phyloP scores from a whole-genome alignment of 1,284 basidiomycete species.

The Trichosporon ovoides region DNA sequence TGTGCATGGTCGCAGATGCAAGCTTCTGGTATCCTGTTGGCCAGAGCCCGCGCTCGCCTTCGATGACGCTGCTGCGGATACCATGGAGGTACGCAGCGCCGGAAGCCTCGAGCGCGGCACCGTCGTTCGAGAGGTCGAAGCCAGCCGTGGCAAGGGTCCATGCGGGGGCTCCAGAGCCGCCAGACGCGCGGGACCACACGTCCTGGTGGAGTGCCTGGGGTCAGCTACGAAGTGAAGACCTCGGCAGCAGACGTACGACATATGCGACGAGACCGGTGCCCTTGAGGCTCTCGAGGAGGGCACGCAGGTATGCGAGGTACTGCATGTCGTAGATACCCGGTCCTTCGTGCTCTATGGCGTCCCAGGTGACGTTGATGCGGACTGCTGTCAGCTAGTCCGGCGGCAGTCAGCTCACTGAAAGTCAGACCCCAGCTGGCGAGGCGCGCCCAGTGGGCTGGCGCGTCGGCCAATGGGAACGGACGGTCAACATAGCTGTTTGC shows the following conservation, averaged over 20 bases:
- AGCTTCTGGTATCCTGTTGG: slow-evolving; percentile 80
- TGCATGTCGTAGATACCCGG: slow-evolving; percentile 78
- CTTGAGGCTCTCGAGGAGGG: slow-evolving; percentile 68
- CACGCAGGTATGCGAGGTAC: slow-evolving; percentile 74
- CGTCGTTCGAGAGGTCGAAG: slow-evolving; percentile 59
- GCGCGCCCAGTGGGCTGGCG: slow-evolving; percentile 72
- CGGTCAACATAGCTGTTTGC: slow-evolving; percentile 71
- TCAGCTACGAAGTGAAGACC: background rate
- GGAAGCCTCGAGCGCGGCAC: slow-evolving; percentile 63
- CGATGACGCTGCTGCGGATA: slow-evolving; percentile 53
- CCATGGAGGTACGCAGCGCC: slow-evolving; percentile 80
- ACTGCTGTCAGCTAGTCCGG: slow-evolving; percentile 52
- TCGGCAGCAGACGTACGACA: slow-evolving; percentile 61
- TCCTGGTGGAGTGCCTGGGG: slow-evolving; percentile 71
- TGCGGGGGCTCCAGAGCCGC: slow-evolving; percentile 85
- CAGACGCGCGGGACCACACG: slow-evolving; percentile 91
- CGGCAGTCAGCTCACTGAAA: slow-evolving; percentile 58
- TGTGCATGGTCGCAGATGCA: slow-evolving; percentile 79
- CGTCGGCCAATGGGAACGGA: slow-evolving; percentile 77
- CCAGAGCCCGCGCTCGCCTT: slow-evolving; percentile 71
- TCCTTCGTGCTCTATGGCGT: slow-evolving; percentile 85
- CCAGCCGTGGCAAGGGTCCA: slow-evolving; percentile 82
- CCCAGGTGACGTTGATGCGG: slow-evolving; percentile 90
- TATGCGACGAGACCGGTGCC: slow-evolving; percentile 76
- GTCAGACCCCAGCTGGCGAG: slow-evolving; percentile 79